Conservation (phyloP, 345 rosid genomes). For the Arabidopsis thaliana region TAIR10.1 NC_003070.9:13117001-13117500, state of each 20-base stretch:
- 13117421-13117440: background rate
- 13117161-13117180: background rate
- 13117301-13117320: slow-evolving; percentile 6
- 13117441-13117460: background rate
- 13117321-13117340: background rate
- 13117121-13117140: slow-evolving; percentile 10
- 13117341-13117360: background rate
- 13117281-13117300: slow-evolving; percentile 4
- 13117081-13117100: slow-evolving; percentile 25
- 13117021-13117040: slow-evolving; percentile 16
- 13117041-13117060: slow-evolving; percentile 60
- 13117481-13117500: background rate
- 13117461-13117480: slow-evolving; percentile 11
- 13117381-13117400: slow-evolving; percentile 24
- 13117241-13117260: slow-evolving; percentile 21
- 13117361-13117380: background rate
- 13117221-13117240: background rate
- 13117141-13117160: slow-evolving; percentile 7
- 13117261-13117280: slow-evolving; percentile 30
- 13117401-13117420: background rate
- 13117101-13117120: slow-evolving; percentile 38
- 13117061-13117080: slow-evolving; percentile 47
- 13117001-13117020: background rate
- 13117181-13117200: slow-evolving; percentile 18
- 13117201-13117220: slow-evolving; percentile 7